Conservation (phyloP, 208 protist species). For the Trypanosoma brucei region DNA sequence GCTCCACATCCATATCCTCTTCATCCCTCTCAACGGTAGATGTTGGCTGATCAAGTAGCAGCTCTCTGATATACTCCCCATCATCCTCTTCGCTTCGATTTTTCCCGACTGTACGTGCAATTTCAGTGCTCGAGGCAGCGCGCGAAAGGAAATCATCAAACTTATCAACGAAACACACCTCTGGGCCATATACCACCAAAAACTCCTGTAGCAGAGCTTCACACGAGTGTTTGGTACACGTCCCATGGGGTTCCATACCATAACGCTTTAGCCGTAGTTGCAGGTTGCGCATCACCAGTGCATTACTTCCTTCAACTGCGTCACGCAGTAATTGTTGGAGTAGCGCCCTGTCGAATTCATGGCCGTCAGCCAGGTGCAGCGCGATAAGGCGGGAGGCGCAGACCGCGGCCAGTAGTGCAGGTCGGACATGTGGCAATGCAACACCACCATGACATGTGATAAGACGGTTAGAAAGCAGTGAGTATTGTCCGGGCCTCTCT, state of each 20-base stretch:
- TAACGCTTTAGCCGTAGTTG: constrained; percentile 18
- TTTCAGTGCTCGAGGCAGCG: too few relatives aligned
- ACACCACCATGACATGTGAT: constrained; percentile 6
- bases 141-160: not conserved
- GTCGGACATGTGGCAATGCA: not conserved
- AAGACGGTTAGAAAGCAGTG: constrained; percentile 5
- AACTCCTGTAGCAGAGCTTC: constrained; percentile 6
- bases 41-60: not conserved
- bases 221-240: not conserved
- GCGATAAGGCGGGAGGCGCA: constrained; percentile 11
- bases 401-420: constrained; percentile 7
- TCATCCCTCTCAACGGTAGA: not conserved
- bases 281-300: constrained; percentile 13
- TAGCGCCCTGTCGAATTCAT: not conserved
- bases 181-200: constrained; percentile 10
- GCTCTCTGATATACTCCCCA: not conserved
- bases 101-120: not conserved
- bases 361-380: constrained; percentile 3
- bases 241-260: not conserved
- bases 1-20: not conserved
- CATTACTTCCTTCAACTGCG: not conserved
- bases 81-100: not conserved
- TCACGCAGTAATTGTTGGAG: constrained; percentile 11
- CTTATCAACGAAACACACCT: not conserved
- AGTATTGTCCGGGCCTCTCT: not conserved